Base-by-base conservation (phyloP, 345 rosid species). In the Hypericum androsaemum region DNA sequence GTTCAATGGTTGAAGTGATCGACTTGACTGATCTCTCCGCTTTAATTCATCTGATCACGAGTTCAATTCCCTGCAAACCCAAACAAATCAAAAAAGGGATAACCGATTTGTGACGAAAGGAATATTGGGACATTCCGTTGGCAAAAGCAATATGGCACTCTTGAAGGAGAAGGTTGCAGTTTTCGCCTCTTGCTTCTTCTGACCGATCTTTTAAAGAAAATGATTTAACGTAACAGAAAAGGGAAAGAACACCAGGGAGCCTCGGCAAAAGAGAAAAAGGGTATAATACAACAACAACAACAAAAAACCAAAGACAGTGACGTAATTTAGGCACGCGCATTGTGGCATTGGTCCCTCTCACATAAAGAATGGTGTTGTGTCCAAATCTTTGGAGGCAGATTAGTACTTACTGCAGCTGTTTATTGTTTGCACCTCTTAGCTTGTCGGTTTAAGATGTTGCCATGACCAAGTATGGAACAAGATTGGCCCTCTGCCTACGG, bases 281-380 rank as follows among this genome's bases (percentile, higher is more conserved):
- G 17, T 42, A 17, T 52, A 44, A 16, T 17, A 56, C 40, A 14
- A 5, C 13, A 54, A 59, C 13, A 54, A 59, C 59, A 64, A 54
- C 40, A 48, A 61, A 54, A 49, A 16, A 17, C 7, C 46, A 16
- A 63, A 45, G 74, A 70, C 15, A 75, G 61, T 73, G 83, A 75
- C 68, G 79, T 60, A 56, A 48, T 39, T 22, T 53, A 57, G 70
- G 84, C 89, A 81, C 78, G 94, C 86, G 72, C 39, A 44, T 67
- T 59, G 71, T 57, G 60, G 59, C 62, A 49, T 8, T 6, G 52
- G 57, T 60, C 66, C 15, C 40, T 17, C 37, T 43, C 7, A 12
- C 11, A 28, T 10, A 44, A 12, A 13, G 9, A 60, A 69, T 36
- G 58, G 74, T 74, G 64, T 71, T 79, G 70, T 72, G 64, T 60